Evolutionary conservation across 2,329 filamentous ascomycete species (phyloP).

Genomic region (Ascochyta lentis): DNA sequence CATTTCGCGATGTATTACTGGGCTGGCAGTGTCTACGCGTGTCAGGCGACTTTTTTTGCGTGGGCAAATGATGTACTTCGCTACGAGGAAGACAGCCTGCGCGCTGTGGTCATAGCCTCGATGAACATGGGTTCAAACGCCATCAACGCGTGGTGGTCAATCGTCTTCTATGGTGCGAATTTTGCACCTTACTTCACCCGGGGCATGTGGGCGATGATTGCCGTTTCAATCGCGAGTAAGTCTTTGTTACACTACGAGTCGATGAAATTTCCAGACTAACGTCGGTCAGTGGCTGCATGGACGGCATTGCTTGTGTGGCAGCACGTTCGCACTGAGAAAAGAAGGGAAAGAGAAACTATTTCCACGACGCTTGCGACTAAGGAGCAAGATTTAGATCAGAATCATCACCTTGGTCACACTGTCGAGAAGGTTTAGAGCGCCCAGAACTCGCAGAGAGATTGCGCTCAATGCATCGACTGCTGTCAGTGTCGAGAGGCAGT

Average conservation of each 20-base stretch:
- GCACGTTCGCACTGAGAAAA: slow-evolving; percentile 50
- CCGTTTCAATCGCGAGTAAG: slow-evolving; percentile 59
- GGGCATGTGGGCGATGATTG: slow-evolving; percentile 80
- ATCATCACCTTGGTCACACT: slow-evolving; percentile 6
- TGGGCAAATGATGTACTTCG: slow-evolving; percentile 77
- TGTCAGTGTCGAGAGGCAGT: neutral
- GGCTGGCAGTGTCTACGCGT: slow-evolving; percentile 73
- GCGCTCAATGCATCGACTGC: neutral
- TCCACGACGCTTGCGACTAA: slow-evolving; percentile 10
- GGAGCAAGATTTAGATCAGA: slow-evolving; percentile 16
- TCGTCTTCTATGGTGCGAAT: slow-evolving; percentile 72
- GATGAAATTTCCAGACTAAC: slow-evolving; percentile 2
- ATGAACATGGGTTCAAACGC: slow-evolving; percentile 75
- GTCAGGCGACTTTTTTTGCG: slow-evolving; percentile 76
- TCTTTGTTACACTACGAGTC: neutral
- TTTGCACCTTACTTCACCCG: slow-evolving; percentile 71
- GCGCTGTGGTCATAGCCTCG: slow-evolving; percentile 71
- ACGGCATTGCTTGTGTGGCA: slow-evolving; percentile 61
- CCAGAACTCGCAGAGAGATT: neutral
- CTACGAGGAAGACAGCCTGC: slow-evolving; percentile 67
- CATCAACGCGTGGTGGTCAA: slow-evolving; percentile 76
- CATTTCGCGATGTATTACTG: slow-evolving; percentile 73
- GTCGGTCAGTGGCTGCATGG: slow-evolving; percentile 60
- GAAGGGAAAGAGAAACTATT: slow-evolving; percentile 25
- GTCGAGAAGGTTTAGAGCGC: slow-evolving; percentile 17